Evolutionary conservation across 2,329 filamentous ascomycete species (phyloP).

Genomic region (Nemania sp.): DNA sequence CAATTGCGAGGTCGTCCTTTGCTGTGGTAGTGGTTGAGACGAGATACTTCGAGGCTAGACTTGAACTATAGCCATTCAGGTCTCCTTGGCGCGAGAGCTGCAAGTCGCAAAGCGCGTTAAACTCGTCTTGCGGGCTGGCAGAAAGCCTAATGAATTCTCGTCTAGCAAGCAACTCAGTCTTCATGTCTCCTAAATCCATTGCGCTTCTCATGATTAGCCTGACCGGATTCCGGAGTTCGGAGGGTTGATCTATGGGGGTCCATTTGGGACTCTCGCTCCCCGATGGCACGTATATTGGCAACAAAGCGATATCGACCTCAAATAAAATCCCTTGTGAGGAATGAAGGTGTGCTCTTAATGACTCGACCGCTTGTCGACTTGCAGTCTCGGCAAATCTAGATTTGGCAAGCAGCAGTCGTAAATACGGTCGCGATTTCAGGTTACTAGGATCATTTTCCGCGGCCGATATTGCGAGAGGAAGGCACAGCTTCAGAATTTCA

Average conservation of each 20-base stretch:
- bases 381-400: constrained; percentile 20
- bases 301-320: constrained; percentile 3
- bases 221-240: constrained; percentile 17
- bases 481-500: constrained; percentile 16
- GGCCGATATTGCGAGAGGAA: constrained; percentile 26
- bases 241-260: constrained; percentile 14
- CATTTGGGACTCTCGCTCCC: constrained; percentile 28
- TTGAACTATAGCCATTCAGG: constrained; percentile 23
- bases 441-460: constrained; percentile 24
- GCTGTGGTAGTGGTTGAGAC: constrained; percentile 16
- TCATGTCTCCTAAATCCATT: constrained; percentile 24
- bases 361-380: constrained; percentile 12
- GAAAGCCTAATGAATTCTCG: constrained; percentile 27
- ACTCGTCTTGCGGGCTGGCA: constrained; percentile 13
- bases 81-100: constrained; percentile 29
- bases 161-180: constrained; percentile 24
- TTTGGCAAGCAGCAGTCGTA: constrained; percentile 29
- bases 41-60: constrained; percentile 27
- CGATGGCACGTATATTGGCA: constrained; percentile 28
- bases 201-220: constrained; percentile 21
- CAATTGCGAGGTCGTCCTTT: constrained; percentile 14
- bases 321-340: constrained; percentile 16
- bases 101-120: constrained; percentile 24
- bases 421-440: constrained; percentile 29
- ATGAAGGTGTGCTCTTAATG: constrained; percentile 16